Evolutionary conservation across 106 monocot genomes (phyloP).

Genomic region (Apostasia ramifera): DNA sequence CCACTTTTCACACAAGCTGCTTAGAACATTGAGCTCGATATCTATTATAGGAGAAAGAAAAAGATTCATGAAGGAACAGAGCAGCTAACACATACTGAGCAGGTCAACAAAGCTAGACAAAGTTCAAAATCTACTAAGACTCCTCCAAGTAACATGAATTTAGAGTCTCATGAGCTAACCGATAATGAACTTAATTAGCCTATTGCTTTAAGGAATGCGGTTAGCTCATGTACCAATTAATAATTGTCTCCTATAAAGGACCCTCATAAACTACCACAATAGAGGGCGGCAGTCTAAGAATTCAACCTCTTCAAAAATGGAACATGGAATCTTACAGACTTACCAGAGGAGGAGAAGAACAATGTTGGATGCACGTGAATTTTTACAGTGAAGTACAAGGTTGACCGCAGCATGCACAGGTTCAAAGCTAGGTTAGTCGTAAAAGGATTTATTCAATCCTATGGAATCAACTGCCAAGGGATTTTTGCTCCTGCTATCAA

Average conservation of each 20-base stretch:
- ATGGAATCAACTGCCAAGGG: neutral
- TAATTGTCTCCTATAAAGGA: neutral
- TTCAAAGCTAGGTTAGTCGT: neutral
- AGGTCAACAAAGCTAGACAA: too few species aligned
- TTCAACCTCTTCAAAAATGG: neutral
- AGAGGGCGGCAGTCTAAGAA: neutral
- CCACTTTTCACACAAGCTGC: too few species aligned
- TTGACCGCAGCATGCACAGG: neutral
- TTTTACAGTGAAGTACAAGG: conserved; percentile 2
- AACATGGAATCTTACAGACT: neutral
- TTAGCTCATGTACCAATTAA: too few species aligned
- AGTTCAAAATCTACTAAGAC: too few species aligned
- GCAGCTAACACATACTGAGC: too few species aligned
- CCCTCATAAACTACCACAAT: neutral
- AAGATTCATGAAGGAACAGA: too few species aligned
- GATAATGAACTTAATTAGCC: too few species aligned
- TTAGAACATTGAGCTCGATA: too few species aligned
- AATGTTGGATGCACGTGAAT: neutral
- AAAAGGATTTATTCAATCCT: neutral
- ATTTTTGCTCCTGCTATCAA: neutral
- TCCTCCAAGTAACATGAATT: too few species aligned
- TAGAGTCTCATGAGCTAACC: too few species aligned
- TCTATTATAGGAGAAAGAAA: too few species aligned
- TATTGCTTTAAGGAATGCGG: too few species aligned
- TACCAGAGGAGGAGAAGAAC: neutral